A percentile compares a stretch with the other conserved stretches of the same genome.
These are phyloP conservation scores for Lasiosphaeria ovina DNA, from an alignment of 495 filamentous ascomycete genomes.

Conservation along the genomic window DNA sequence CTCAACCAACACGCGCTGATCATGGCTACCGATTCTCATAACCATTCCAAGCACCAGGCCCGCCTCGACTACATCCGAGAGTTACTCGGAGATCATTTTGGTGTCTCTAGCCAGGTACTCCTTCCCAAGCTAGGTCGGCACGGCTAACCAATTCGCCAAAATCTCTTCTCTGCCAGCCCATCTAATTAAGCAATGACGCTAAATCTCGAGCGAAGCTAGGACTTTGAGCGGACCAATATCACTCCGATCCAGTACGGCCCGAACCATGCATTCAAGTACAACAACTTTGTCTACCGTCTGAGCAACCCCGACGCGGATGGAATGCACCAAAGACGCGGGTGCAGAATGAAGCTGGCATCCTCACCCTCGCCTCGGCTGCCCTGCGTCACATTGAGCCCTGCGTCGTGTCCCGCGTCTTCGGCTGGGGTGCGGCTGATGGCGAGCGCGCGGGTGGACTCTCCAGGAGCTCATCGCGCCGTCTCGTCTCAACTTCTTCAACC, in stretches of 20 bases:
- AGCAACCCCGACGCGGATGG: slow-evolving; percentile 29
- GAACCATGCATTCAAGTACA: slow-evolving; percentile 35
- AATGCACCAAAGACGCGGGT: slow-evolving; percentile 28
- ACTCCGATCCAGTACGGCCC: slow-evolving; percentile 33
- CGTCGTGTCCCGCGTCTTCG: slow-evolving; percentile 30
- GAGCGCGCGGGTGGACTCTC: slow-evolving; percentile 29
- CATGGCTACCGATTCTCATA: slow-evolving; percentile 16
- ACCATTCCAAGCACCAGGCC: slow-evolving; percentile 31
- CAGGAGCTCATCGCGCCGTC: slow-evolving; percentile 18
- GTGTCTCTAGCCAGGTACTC: slow-evolving; percentile 2
- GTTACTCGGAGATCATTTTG: slow-evolving; percentile 17
- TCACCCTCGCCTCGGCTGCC: slow-evolving; percentile 32
- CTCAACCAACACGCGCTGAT: neutral
- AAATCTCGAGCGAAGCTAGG: neutral
- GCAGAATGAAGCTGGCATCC: slow-evolving; percentile 31
- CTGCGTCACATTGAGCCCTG: slow-evolving; percentile 24
- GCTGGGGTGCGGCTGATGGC: slow-evolving; percentile 18
- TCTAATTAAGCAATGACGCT: neutral
- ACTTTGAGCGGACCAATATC: slow-evolving; percentile 12
- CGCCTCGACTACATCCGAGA: slow-evolving; percentile 28
- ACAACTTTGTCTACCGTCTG: slow-evolving; percentile 38
- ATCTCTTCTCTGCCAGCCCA: neutral
- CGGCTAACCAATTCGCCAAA: too few relatives aligned
- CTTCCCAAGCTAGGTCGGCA: neutral
- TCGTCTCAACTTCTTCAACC: neutral